Evolutionary conservation across 164 flowering plant species (phyloP).

Genomic region (Magnolia officinalis): DNA sequence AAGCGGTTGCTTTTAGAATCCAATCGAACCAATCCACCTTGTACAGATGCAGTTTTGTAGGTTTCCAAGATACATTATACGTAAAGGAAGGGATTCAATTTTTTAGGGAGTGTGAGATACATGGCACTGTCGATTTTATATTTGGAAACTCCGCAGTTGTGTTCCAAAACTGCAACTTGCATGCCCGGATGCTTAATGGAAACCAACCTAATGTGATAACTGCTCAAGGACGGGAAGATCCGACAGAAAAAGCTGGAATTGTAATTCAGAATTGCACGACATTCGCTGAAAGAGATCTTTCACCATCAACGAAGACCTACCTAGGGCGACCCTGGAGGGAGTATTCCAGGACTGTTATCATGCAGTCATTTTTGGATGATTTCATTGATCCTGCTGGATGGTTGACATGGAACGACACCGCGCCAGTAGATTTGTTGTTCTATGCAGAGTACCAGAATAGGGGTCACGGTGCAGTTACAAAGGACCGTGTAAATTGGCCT

Average conservation of each 20-base stretch:
- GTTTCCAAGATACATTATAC: constrained; percentile 67
- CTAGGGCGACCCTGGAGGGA: constrained; percentile 27
- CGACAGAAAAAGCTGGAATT: constrained; percentile 48
- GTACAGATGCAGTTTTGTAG: constrained; percentile 50
- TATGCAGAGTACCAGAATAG: constrained; percentile 24
- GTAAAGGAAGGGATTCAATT: constrained; percentile 57
- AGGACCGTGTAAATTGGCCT: constrained; percentile 19
- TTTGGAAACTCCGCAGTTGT: constrained; percentile 66
- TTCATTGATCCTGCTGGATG: constrained; percentile 21
- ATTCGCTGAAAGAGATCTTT: constrained; percentile 38
- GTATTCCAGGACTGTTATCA: constrained; percentile 13
- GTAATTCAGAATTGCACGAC: constrained; percentile 47
- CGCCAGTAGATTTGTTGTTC: constrained; percentile 11
- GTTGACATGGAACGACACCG: constrained; percentile 17
- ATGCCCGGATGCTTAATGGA: constrained; percentile 36
- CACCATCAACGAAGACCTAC: constrained; percentile 1
- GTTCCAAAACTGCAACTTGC: constrained; percentile 51
- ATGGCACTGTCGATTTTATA: constrained; percentile 64
- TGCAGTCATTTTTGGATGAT: constrained; percentile 14
- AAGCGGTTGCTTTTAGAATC: constrained; percentile 63
- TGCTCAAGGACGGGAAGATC: constrained; percentile 48
- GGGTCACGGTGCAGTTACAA: constrained; percentile 18
- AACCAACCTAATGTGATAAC: constrained; percentile 36
- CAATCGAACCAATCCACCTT: constrained; percentile 55
- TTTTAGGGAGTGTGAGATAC: constrained; percentile 54